Evolutionary conservation across 768 basidiomycete species (phyloP).

Genomic region (Cantharellus anzutake): DNA sequence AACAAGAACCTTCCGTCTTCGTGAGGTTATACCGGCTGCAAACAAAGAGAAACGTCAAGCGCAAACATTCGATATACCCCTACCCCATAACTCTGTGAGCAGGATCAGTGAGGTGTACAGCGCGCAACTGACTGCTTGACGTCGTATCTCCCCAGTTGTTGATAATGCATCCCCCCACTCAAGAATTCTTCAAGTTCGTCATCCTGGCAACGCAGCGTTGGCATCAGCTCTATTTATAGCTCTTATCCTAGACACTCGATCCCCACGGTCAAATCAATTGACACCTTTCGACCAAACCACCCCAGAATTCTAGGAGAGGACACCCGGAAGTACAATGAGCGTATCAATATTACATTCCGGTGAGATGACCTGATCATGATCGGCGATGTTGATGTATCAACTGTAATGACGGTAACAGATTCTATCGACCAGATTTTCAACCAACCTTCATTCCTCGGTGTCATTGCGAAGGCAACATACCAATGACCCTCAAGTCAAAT

Average conservation of each 20-base stretch:
- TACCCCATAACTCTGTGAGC: slow-evolving; percentile 61
- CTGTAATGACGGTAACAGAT: slow-evolving; percentile 13
- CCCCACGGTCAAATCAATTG: slow-evolving; percentile 42
- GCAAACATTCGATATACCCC: slow-evolving; percentile 56
- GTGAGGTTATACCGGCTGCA: slow-evolving; percentile 54
- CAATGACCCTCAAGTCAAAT: slow-evolving; percentile 17
- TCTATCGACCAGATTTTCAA: slow-evolving; percentile 66
- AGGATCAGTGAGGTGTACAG: background rate
- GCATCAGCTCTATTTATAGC: slow-evolving; percentile 21
- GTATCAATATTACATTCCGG: slow-evolving; percentile 75
- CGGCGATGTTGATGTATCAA: background rate
- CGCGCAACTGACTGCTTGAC: background rate
- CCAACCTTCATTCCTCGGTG: slow-evolving; percentile 49
- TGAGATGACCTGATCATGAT: background rate
- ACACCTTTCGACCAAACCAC: slow-evolving; percentile 45
- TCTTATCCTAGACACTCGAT: slow-evolving; percentile 5
- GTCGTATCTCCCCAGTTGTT: slow-evolving; percentile 28
- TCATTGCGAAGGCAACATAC: slow-evolving; percentile 50
- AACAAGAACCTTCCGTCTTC: slow-evolving; percentile 46
- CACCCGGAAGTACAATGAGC: slow-evolving; percentile 35
- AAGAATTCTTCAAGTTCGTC: slow-evolving; percentile 51
- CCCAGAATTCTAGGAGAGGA: slow-evolving; percentile 15
- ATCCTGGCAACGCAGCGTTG: background rate
- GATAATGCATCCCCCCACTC: slow-evolving; percentile 78
- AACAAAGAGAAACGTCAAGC: slow-evolving; percentile 38